These are phyloP conservation scores for Cytidiella melzeri DNA, from an alignment of 768 basidiomycete species.

Conservation along the genomic window DNA sequence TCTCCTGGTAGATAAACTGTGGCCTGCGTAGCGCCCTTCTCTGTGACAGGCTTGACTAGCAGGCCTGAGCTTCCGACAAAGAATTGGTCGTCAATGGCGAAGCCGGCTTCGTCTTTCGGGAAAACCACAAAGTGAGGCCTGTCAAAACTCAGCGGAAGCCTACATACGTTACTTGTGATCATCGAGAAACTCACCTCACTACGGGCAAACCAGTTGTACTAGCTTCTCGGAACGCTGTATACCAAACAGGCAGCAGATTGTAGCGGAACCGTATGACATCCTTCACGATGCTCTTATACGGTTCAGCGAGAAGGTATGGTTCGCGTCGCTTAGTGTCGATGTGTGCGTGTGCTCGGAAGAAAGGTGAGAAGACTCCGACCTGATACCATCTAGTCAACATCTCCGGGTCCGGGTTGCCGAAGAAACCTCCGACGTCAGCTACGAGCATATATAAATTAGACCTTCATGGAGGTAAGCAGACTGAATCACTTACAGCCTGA, in stretches of 20 bases:
- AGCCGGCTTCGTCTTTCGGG: conserved; percentile 84
- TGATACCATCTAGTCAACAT: conserved; percentile 98
- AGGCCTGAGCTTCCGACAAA: conserved; percentile 86
- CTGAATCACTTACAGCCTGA: conserved; percentile 64
- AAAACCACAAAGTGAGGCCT: conserved; percentile 96
- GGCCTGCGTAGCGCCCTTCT: conserved; percentile 60
- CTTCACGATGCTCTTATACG: conserved; percentile 77
- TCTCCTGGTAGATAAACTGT: conserved; percentile 84
- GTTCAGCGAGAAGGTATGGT: conserved; percentile 87
- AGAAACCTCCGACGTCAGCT: conserved; percentile 99
- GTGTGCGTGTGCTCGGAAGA: conserved; percentile 98
- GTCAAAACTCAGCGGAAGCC: neutral
- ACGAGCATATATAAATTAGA: neutral
- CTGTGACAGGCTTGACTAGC: conserved; percentile 86
- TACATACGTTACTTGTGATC: neutral
- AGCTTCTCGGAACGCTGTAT: conserved; percentile 93
- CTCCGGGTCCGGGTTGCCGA: conserved; percentile 91
- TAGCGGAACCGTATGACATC: conserved; percentile 80
- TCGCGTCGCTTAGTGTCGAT: conserved; percentile 97
- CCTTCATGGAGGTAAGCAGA: neutral
- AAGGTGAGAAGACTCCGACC: conserved; percentile 90
- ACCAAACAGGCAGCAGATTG: conserved; percentile 87
- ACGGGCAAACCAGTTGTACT: conserved; percentile 78
- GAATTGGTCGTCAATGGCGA: conserved; percentile 90
- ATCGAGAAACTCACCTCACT: conserved; percentile 52